A percentile compares a stretch with the other conserved stretches of the same genome.
phyloP scores from a whole-genome alignment of 2,329 filamentous ascomycete genomes.

The Colletotrichum tofieldiae region DNA sequence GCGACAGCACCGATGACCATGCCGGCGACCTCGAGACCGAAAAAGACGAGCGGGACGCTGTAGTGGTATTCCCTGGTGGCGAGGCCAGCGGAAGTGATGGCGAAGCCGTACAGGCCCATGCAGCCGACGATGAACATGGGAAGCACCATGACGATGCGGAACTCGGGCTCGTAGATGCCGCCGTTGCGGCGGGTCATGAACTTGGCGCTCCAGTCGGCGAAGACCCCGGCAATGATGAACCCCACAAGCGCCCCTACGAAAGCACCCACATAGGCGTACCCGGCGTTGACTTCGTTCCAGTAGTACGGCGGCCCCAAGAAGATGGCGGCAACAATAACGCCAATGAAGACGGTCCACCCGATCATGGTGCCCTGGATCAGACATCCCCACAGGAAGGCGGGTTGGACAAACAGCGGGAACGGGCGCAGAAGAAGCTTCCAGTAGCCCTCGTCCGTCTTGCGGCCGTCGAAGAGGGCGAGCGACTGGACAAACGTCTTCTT shows the following conservation, averaged over 20 bases:
- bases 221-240: conserved; percentile 80
- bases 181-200: conserved; percentile 81
- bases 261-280: conserved; percentile 89
- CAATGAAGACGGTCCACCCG: conserved; percentile 95
- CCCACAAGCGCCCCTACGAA: conserved; percentile 88
- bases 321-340: conserved; percentile 85
- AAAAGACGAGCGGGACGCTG: conserved; percentile 84
- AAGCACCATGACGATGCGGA: conserved; percentile 85
- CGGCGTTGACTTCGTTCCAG: conserved; percentile 85
- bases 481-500: conserved; percentile 73
- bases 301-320: conserved; percentile 86
- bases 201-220: conserved; percentile 82
- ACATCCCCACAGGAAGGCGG: conserved; percentile 84
- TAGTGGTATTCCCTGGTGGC: conserved; percentile 73
- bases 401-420: conserved; percentile 86
- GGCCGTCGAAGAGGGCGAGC: conserved; percentile 82
- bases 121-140: conserved; percentile 86
- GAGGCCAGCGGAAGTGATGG: conserved; percentile 78
- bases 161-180: conserved; percentile 93
- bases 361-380: conserved; percentile 92
- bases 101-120: conserved; percentile 88
- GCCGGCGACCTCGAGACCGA: conserved; percentile 85
- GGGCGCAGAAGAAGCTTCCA: conserved; percentile 78
- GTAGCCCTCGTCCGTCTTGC: conserved; percentile 85
- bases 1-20: conserved; percentile 95